Evolutionary conservation across 257 asterid species (phyloP).

Genomic region (Capsicum rhomboideum): DNA sequence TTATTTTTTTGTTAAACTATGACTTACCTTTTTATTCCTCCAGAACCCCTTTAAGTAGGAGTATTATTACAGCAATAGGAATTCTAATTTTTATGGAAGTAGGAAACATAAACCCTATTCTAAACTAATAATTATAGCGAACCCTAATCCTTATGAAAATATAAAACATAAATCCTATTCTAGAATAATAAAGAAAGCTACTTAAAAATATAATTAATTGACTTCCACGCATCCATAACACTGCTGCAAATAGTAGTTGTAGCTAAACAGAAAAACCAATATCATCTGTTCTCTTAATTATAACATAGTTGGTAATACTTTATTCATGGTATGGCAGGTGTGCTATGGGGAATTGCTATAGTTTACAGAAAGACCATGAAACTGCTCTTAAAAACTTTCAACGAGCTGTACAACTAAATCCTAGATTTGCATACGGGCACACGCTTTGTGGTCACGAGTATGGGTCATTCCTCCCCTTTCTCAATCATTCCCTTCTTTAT

Average conservation of each 20-base stretch:
- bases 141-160: too few species aligned
- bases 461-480: conserved; percentile 17
- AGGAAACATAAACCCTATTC: too few species aligned
- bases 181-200: too few species aligned
- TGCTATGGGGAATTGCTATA: conserved; percentile 94
- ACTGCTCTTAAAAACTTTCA: conserved; percentile 87
- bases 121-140: too few species aligned
- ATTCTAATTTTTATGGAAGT: too few species aligned
- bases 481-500: not conserved
- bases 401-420: conserved; percentile 86
- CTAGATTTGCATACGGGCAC: conserved; percentile 88
- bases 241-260: not conserved
- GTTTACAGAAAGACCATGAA: conserved; percentile 94
- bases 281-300: not conserved
- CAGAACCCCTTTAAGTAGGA: too few species aligned
- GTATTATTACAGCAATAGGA: too few species aligned
- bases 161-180: too few species aligned
- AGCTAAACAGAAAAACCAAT: not conserved
- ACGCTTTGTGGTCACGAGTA: conserved; percentile 97
- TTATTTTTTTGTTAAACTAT: too few species aligned
- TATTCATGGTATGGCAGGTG: conserved; percentile 43
- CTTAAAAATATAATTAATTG: too few species aligned
- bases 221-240: too few species aligned
- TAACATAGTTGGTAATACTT: not conserved
- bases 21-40: too few species aligned